These are phyloP conservation scores for Murraya koenigii DNA, from an alignment of 345 rosid species.

Conservation along the genomic window DNA sequence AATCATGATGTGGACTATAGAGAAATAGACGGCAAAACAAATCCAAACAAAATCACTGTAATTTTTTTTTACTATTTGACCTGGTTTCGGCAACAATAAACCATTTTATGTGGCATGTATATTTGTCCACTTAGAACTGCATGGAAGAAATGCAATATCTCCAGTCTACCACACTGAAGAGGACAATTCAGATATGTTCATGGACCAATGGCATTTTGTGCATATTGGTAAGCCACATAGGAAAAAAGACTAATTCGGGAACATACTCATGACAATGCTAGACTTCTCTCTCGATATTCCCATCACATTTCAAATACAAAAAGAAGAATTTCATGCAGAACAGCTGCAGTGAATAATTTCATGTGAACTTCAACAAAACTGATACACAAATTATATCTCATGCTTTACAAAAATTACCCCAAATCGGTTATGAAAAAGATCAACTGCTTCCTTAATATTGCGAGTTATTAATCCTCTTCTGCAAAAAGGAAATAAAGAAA, in stretches of 20 bases:
- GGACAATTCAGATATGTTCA: neutral
- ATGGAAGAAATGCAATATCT: neutral
- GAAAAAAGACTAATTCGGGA: neutral
- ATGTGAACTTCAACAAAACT: neutral
- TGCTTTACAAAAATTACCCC: constrained; percentile 50
- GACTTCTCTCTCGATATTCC: neutral
- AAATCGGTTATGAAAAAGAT: constrained; percentile 73
- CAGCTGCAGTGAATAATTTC: neutral
- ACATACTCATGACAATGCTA: neutral
- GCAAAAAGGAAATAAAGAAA: constrained; percentile 13
- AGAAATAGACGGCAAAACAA: neutral
- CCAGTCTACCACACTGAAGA: neutral
- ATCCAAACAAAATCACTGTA: neutral
- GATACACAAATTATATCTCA: neutral
- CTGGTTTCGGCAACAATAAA: neutral
- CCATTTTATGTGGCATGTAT: neutral
- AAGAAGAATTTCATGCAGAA: neutral
- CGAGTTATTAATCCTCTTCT: constrained; percentile 94
- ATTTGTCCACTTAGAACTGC: neutral
- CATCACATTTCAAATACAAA: neutral
- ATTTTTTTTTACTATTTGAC: neutral
- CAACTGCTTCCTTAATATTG: constrained; percentile 78
- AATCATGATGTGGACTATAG: neutral
- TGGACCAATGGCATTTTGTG: neutral
- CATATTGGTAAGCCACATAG: neutral